Percentiles rank a stretch among this genome's conserved stretches.
Conservation (phyloP, 2,329 filamentous ascomycete genomes). For the Aspergillus pseudoterreus region DNA sequence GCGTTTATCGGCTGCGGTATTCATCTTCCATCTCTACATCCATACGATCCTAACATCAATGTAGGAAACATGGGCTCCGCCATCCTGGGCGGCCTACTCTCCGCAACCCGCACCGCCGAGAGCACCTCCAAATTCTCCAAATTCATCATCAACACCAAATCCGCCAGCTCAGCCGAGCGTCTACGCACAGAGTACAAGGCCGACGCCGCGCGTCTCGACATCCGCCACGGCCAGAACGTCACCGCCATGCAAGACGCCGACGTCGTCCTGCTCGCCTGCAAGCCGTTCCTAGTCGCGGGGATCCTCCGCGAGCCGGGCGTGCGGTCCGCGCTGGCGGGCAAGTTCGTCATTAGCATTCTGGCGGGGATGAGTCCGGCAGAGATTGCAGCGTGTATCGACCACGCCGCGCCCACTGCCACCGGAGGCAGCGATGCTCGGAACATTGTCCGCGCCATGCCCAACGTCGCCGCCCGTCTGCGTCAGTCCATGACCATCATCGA, state of each 20-base stretch:
- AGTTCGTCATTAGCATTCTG: slow-evolving; percentile 49
- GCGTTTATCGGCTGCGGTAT: slow-evolving; percentile 19
- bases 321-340: slow-evolving; percentile 37
- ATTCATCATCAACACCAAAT: slow-evolving; percentile 42
- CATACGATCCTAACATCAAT: too few relatives aligned
- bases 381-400: slow-evolving; percentile 29
- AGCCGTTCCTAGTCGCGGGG: slow-evolving; percentile 42
- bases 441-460: slow-evolving; percentile 44
- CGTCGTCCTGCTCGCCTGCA: slow-evolving; percentile 45
- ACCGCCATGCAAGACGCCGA: slow-evolving; percentile 33
- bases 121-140: slow-evolving; percentile 5
- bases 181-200: slow-evolving; percentile 26
- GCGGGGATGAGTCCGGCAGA: slow-evolving; percentile 43
- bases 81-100: slow-evolving; percentile 32
- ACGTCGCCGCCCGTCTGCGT: slow-evolving; percentile 43
- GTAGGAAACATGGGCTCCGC: slow-evolving; percentile 38
- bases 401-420: not conserved
- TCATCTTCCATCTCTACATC: not conserved
- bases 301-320: slow-evolving; percentile 37
- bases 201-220: slow-evolving; percentile 25
- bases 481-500: slow-evolving; percentile 51
- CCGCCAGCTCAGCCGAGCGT: slow-evolving; percentile 29
- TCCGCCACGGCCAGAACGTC: slow-evolving; percentile 32
- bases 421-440: slow-evolving; percentile 7
- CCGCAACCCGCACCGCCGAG: slow-evolving; percentile 15